A percentile compares a stretch with the other conserved stretches of the same genome.
Evolutionary conservation across 169 alveolate genomes (phyloP).

Genomic region (Miamiensis avidus): DNA sequence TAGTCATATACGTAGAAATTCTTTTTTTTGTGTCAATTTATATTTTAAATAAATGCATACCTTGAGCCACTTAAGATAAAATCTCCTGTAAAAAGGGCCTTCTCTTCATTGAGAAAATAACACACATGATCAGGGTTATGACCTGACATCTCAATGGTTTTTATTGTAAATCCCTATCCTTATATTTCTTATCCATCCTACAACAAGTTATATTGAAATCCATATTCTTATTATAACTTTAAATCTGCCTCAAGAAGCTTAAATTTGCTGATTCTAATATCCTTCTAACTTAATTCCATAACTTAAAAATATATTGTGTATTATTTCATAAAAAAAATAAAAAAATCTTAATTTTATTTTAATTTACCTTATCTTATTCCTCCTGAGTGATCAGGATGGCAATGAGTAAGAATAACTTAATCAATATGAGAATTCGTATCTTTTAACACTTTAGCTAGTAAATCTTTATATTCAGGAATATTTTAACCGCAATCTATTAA

Average conservation of each 20-base stretch:
- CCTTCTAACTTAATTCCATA: neutral
- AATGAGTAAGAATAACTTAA: conserved; percentile 18
- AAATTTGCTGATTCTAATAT: conserved; percentile 11
- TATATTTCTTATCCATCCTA: neutral
- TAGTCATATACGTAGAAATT: no score
- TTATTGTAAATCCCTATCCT: conserved; percentile 1
- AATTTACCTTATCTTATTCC: neutral
- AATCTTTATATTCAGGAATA: conserved; percentile 14
- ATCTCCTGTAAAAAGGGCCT: conserved; percentile 18
- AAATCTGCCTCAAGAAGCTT: neutral
- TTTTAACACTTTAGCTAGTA: conserved; percentile 15
- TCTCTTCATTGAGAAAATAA: conserved; percentile 8
- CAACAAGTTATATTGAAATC: conserved; percentile 8
- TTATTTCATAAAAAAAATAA: no score
- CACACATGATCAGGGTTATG: conserved; percentile 25
- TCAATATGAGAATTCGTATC: conserved; percentile 5
- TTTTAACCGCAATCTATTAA: conserved; percentile 43
- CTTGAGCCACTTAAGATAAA: conserved; percentile 22
- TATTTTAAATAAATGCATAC: no score
- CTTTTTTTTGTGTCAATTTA: no score
- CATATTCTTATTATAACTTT: conserved; percentile 7
- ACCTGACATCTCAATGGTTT: neutral
- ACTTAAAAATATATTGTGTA: no score
- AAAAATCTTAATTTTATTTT: no score
- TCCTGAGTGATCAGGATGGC: conserved; percentile 9